Evolutionary conservation across 2,329 filamentous ascomycete genomes (phyloP), one percentile per base, ranked within the genome.

Genomic region (Xylariaceae sp.): DNA sequence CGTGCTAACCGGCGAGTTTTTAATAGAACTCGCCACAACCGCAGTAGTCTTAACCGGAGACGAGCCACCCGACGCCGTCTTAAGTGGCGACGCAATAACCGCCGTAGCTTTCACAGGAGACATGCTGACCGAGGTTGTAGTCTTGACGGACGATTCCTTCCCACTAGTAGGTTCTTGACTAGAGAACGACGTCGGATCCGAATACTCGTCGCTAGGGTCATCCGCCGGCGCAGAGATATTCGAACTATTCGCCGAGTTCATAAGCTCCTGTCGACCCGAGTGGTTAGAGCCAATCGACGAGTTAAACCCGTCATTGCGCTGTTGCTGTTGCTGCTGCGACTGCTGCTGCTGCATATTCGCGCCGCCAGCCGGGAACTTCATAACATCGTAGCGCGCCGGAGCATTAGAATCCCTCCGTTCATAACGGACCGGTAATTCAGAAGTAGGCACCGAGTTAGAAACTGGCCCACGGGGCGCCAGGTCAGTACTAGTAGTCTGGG

Each of bases 101-200:
- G 71, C 75, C 60, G 46, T 73, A 60, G 39, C 29, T 34, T 51
- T 48, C 2, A 34, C 7, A 7, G 54, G 57, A 35, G 91, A 11
- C 4, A 11, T 37, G 35, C 4, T 37, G 8, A 11, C 8, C 5
- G 35, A 37, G 5, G 71, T 75, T 60, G 47, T 72, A 60, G 35
- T 11, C 34, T 51, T 48, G 3, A 41, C 19, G 11, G 54, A 55
- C 30, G 91, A 94, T 4, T 80, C 76, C 64, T 86, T 86, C 4
- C 83, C 86, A 64, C 86, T 92, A 4, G 81, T 77, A 39, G 86
- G 87, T 63, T 96, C 92, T 53, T 89, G 80, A 72, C 89, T 95
- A 40, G 90, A 94, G 72, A 92, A 85, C 1, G 91, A 96, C 3
- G 89, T 95, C 37, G 89, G 87, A 63, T 90, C 89, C 3, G 91